phyloP scores from a whole-genome alignment of 805 yeast genomes.

The Candida loeiensis region DNA sequence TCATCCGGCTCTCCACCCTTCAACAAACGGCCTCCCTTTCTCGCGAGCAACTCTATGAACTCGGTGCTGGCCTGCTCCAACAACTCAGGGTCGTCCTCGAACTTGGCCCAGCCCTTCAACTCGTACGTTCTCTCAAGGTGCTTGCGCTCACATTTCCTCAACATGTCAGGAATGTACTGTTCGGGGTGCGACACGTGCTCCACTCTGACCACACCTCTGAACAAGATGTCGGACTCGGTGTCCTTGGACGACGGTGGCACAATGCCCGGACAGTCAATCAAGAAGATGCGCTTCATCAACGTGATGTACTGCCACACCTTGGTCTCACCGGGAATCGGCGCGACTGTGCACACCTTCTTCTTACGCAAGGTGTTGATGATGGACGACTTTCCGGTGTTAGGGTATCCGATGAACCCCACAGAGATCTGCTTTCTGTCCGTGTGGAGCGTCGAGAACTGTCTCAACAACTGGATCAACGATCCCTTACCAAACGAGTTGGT shows the following conservation, averaged over 20 bases:
- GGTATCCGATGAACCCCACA: slow-evolving; percentile 96
- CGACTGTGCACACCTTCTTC: slow-evolving; percentile 95
- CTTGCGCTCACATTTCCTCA: slow-evolving; percentile 79
- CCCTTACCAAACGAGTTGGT: slow-evolving; percentile 98
- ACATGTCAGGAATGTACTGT: slow-evolving; percentile 85
- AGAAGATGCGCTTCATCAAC: slow-evolving; percentile 89
- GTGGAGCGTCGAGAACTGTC: slow-evolving; percentile 90
- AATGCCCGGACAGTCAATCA: slow-evolving; percentile 98
- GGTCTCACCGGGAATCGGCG: slow-evolving; percentile 98
- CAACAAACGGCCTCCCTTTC: slow-evolving; percentile 86
- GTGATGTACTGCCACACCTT: slow-evolving; percentile 99
- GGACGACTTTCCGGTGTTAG: slow-evolving; percentile 97
- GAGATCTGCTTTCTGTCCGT: slow-evolving; percentile 93
- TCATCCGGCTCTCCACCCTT: slow-evolving; percentile 99
- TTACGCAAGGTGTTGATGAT: slow-evolving; percentile 89
- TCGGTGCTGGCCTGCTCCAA: slow-evolving; percentile 49
- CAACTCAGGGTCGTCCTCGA: slow-evolving; percentile 46
- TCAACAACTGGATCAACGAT: slow-evolving; percentile 82
- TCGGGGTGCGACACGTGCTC: slow-evolving; percentile 95
- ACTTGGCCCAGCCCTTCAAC: slow-evolving; percentile 76
- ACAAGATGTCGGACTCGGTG: slow-evolving; percentile 83
- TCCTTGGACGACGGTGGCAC: slow-evolving; percentile 94
- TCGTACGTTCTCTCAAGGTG: slow-evolving; percentile 96
- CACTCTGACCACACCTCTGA: slow-evolving; percentile 98
- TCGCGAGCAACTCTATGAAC: slow-evolving; percentile 85